These are phyloP conservation scores for Ceratobasidium sp. DNA, from an alignment of 1,284 basidiomycete species.

Conservation along the genomic window DNA sequence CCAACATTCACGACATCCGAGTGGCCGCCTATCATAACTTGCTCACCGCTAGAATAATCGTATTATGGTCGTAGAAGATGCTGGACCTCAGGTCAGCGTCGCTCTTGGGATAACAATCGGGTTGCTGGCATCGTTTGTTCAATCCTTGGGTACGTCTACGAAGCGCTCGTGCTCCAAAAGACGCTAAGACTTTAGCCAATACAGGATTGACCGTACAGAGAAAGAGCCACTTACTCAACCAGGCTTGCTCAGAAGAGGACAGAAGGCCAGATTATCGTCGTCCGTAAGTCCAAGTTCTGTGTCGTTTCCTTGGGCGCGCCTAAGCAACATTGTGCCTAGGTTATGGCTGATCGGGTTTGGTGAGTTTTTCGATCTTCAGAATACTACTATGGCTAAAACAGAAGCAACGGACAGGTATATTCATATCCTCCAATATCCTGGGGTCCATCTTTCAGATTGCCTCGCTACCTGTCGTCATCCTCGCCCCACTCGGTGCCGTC, in stretches of 20 bases:
- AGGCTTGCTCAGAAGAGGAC: conserved; percentile 67
- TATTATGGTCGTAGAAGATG: conserved; percentile 33
- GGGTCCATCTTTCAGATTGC: conserved; percentile 96
- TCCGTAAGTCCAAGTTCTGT: conserved; percentile 63
- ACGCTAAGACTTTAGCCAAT: conserved; percentile 3
- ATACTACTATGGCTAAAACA: background rate
- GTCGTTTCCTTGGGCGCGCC: background rate
- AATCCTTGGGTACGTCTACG: conserved; percentile 69
- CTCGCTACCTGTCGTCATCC: conserved; percentile 89
- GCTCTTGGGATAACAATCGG: conserved; percentile 72
- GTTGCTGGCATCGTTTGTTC: conserved; percentile 86
- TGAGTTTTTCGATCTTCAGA: conserved; percentile 46
- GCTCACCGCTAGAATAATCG: background rate
- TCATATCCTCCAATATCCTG: conserved; percentile 87
- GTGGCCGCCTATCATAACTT: background rate
- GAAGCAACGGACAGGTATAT: conserved; percentile 58
- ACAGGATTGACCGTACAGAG: conserved; percentile 88
- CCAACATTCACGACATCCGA: conserved; percentile 23
- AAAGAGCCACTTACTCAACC: conserved; percentile 91
- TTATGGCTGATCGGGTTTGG: conserved; percentile 87
- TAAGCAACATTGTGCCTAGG: conserved; percentile 51
- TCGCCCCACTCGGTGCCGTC: conserved; percentile 90
- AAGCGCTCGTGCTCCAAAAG: background rate
- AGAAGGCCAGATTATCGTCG: conserved; percentile 76
- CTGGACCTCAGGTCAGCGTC: conserved; percentile 55